Evolutionary conservation across 1,284 basidiomycete species (phyloP).

Genomic region (Rhodotorula sp.): DNA sequence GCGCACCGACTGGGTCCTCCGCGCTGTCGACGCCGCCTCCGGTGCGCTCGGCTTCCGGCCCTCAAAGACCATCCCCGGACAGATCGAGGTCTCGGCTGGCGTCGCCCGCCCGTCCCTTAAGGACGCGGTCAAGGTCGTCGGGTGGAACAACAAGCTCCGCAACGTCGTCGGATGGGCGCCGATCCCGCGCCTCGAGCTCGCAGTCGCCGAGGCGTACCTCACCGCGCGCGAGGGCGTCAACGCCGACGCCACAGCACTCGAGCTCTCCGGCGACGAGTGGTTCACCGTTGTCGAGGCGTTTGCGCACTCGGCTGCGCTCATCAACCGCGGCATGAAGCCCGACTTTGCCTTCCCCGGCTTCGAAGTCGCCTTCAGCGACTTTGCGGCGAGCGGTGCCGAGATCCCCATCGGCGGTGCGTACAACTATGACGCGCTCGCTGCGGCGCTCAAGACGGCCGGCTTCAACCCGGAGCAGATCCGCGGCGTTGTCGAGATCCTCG

Average conservation of each 20-base stretch:
- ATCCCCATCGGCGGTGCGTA: slow-evolving; percentile 13
- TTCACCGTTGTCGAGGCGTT: slow-evolving; percentile 37
- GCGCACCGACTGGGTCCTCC: slow-evolving; percentile 15
- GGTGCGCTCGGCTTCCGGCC: slow-evolving; percentile 20
- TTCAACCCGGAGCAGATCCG: slow-evolving; percentile 4
- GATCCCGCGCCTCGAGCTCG: neutral
- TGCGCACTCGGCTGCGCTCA: slow-evolving; percentile 15
- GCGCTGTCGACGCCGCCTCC: neutral
- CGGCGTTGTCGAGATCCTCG: slow-evolving; percentile 28
- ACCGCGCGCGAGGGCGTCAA: slow-evolving; percentile 1
- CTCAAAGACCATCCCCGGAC: neutral
- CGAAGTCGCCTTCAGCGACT: slow-evolving; percentile 35
- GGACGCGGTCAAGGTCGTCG: slow-evolving; percentile 17
- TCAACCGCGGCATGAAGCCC: neutral
- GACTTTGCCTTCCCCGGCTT: slow-evolving; percentile 36
- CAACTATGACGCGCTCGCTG: slow-evolving; percentile 25
- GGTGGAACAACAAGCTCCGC: slow-evolving; percentile 19
- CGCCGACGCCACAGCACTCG: neutral
- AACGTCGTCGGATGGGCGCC: slow-evolving; percentile 8
- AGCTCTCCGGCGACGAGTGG: slow-evolving; percentile 30
- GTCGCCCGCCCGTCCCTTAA: slow-evolving; percentile 14
- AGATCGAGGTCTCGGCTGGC: neutral
- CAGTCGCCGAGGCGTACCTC: slow-evolving; percentile 33
- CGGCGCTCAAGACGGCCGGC: slow-evolving; percentile 18
- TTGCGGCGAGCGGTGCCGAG: slow-evolving; percentile 15